Evolutionary conservation across 2,329 filamentous ascomycete genomes (phyloP).

Genomic region (Sarocladium strictum): DNA sequence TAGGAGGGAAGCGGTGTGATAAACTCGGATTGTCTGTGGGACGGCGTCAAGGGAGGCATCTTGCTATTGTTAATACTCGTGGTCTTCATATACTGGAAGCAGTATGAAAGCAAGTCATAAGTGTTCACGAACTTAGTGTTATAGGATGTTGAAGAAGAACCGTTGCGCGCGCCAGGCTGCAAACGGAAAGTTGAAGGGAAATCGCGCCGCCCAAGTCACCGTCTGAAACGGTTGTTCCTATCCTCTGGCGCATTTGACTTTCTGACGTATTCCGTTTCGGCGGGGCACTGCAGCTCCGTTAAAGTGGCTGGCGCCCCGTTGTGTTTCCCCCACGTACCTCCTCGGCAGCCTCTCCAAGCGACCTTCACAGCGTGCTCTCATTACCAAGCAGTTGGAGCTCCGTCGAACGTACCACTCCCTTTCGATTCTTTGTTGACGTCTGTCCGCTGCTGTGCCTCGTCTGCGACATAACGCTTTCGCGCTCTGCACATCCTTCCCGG

Average conservation of each 20-base stretch:
- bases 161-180: neutral
- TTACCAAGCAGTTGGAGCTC: neutral
- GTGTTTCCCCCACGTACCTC: neutral
- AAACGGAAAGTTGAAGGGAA: neutral
- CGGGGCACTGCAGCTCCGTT: constrained; percentile 6
- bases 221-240: neutral
- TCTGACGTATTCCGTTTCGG: constrained; percentile 4
- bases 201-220: no score
- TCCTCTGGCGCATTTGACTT: neutral
- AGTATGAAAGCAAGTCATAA: no score
- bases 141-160: neutral
- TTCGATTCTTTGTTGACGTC: no score
- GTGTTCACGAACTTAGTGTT: no score
- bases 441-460: no score
- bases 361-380: neutral
- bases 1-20: no score
- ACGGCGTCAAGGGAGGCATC: neutral
- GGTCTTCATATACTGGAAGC: no score
- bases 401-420: neutral
- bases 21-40: no score
- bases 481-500: no score
- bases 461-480: no score
- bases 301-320: neutral
- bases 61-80: neutral
- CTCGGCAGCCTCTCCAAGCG: neutral